These are phyloP conservation scores for Mortierella hygrophila DNA, from an alignment of 192 early-diverging fungal genomes.

Conservation along the genomic window DNA sequence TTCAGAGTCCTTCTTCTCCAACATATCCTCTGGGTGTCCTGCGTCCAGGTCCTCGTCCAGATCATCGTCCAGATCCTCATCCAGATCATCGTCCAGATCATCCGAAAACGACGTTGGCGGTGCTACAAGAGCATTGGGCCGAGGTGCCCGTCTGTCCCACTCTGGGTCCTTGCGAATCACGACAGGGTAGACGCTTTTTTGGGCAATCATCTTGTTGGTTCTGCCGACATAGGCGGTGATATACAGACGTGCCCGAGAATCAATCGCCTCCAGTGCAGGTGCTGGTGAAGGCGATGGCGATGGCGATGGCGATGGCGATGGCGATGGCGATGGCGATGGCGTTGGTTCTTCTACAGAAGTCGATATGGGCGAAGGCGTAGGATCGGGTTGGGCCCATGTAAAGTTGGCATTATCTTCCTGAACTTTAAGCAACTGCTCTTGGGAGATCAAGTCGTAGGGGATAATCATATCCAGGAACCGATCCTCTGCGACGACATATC, in stretches of 20 bases:
- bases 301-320: background rate
- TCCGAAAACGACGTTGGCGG: background rate
- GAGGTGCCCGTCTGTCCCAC: slow-evolving; percentile 8
- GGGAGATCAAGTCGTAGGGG: slow-evolving; percentile 34
- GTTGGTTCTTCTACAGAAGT: background rate
- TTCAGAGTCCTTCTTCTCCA: slow-evolving; percentile 30
- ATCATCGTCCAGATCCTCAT: background rate
- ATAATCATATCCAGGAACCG: slow-evolving; percentile 24
- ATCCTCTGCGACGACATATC: slow-evolving; percentile 14
- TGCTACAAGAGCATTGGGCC: background rate
- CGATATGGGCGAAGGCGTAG: background rate
- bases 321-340: background rate
- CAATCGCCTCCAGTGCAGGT: background rate
- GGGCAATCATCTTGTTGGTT: slow-evolving; percentile 29
- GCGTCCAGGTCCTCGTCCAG: background rate
- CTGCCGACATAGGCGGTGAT: slow-evolving; percentile 37
- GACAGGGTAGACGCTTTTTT: slow-evolving; percentile 34
- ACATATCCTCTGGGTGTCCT: background rate
- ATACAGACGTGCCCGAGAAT: slow-evolving; percentile 20
- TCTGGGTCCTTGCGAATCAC: slow-evolving; percentile 17
- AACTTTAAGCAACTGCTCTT: slow-evolving; percentile 26
- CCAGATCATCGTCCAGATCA: background rate
- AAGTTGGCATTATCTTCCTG: slow-evolving; percentile 18
- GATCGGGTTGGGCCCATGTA: background rate
- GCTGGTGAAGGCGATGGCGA: background rate